Conservation (phyloP, 768 basidiomycete genomes). For the Dictyophora rubrovolvata region DNA sequence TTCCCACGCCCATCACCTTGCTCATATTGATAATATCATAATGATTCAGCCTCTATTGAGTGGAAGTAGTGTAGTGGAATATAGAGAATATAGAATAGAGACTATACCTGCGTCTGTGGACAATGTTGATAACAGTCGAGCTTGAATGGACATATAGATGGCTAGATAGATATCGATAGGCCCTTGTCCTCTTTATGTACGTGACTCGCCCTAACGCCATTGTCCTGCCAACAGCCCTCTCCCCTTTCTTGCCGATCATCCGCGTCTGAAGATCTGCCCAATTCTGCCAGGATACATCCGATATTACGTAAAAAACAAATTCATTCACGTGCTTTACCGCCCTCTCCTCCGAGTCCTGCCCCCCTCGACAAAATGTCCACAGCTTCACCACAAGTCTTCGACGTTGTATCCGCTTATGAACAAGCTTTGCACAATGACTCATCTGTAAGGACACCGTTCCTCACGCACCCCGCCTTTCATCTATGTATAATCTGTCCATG, state of each 20-base stretch:
- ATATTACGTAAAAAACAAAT: too few species aligned
- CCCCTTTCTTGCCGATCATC: background rate
- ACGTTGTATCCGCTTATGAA: conserved; percentile 46
- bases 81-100: too few species aligned
- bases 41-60: background rate
- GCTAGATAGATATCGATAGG: too few species aligned
- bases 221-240: background rate
- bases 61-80: too few species aligned
- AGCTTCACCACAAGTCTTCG: conserved; percentile 22
- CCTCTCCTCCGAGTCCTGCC: background rate
- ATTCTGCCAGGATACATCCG: background rate
- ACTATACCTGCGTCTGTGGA: too few species aligned
- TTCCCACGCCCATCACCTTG: background rate
- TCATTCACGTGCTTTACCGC: background rate
- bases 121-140: too few species aligned
- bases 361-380: background rate
- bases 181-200: background rate
- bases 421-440: conserved; percentile 39
- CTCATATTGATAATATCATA: too few species aligned
- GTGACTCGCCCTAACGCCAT: background rate
- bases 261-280: background rate
- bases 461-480: background rate
- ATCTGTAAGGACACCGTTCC: conserved; percentile 37
- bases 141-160: too few species aligned
- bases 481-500: background rate